A percentile compares a stretch with the other conserved stretches of the same genome.
Conservation (phyloP, 768 basidiomycete genomes). For the Leccinum incarnatum region DNA sequence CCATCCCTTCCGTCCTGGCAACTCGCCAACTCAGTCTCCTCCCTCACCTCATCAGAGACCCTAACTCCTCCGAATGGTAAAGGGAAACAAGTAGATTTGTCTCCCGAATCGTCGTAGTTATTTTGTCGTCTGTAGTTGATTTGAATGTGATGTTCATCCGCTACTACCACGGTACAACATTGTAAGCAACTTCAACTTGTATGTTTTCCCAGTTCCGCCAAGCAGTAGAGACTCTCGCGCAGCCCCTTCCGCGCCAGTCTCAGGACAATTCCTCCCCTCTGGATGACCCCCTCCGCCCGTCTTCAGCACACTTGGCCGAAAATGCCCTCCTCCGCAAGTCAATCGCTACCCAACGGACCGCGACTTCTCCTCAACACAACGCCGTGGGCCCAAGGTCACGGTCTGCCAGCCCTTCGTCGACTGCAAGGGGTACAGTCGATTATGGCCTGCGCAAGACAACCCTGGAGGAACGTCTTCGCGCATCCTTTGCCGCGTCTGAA, state of each 20-base stretch:
- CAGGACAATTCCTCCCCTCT: conserved; percentile 31
- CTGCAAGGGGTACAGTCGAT: conserved; percentile 16
- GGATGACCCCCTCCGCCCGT: conserved; percentile 31
- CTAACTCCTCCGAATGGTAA: conserved; percentile 42
- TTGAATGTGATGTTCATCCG: not conserved
- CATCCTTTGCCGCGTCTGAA: conserved; percentile 58
- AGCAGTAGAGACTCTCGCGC: conserved; percentile 68
- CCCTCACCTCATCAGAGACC: conserved; percentile 18
- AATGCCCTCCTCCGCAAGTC: conserved; percentile 65
- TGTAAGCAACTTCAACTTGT: not conserved
- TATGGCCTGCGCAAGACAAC: conserved; percentile 47
- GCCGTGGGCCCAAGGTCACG: conserved; percentile 17
- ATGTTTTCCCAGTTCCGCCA: conserved; percentile 80
- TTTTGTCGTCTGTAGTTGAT: conserved; percentile 4
- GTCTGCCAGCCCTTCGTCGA: conserved; percentile 24
- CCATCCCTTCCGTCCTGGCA: conserved; percentile 93
- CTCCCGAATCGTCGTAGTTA: conserved; percentile 17
- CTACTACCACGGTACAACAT: not conserved
- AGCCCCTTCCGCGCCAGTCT: conserved; percentile 39
- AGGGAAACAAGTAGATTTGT: conserved; percentile 51
- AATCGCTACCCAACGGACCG: conserved; percentile 49
- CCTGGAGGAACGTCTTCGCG: conserved; percentile 75
- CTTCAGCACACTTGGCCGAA: conserved; percentile 59
- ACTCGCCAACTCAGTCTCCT: conserved; percentile 45
- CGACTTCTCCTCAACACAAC: conserved; percentile 35